Evolutionary conservation across 2,329 filamentous ascomycete species (phyloP).

Genomic region (Ilyonectria robusta): DNA sequence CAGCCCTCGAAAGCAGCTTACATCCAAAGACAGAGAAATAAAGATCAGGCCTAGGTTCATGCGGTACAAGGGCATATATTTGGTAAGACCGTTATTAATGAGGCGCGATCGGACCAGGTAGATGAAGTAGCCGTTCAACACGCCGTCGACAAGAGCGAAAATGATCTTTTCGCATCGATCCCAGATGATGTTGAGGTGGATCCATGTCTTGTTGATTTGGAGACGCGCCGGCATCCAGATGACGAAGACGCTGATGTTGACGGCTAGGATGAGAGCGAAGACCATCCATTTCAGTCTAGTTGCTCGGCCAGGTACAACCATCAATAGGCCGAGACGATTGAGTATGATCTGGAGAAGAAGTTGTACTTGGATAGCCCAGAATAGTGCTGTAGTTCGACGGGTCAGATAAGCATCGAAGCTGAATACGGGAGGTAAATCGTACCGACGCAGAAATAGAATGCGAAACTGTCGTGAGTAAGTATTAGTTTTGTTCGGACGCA

Average conservation of each 20-base stretch:
- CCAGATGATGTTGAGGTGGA: slow-evolving; percentile 65
- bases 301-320: slow-evolving; percentile 56
- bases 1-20: neutral
- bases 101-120: slow-evolving; percentile 60
- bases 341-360: slow-evolving; percentile 68
- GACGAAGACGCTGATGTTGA: slow-evolving; percentile 67
- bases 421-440: neutral
- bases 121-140: slow-evolving; percentile 66
- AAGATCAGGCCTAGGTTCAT: slow-evolving; percentile 48
- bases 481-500: too few relatives aligned
- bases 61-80: slow-evolving; percentile 61
- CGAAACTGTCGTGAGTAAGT: slow-evolving; percentile 32
- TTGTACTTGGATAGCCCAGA: slow-evolving; percentile 62
- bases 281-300: slow-evolving; percentile 60
- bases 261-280: slow-evolving; percentile 59
- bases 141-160: slow-evolving; percentile 63
- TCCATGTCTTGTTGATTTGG: slow-evolving; percentile 57
- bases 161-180: slow-evolving; percentile 67
- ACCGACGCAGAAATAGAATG: slow-evolving; percentile 44
- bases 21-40: slow-evolving; percentile 46
- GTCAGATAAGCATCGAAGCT: neutral
- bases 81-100: slow-evolving; percentile 62
- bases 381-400: slow-evolving; percentile 9
- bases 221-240: slow-evolving; percentile 69
- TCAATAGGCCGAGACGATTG: slow-evolving; percentile 64